Conservation (phyloP, 208 protist species). For the Naegleria lovaniensis region DNA sequence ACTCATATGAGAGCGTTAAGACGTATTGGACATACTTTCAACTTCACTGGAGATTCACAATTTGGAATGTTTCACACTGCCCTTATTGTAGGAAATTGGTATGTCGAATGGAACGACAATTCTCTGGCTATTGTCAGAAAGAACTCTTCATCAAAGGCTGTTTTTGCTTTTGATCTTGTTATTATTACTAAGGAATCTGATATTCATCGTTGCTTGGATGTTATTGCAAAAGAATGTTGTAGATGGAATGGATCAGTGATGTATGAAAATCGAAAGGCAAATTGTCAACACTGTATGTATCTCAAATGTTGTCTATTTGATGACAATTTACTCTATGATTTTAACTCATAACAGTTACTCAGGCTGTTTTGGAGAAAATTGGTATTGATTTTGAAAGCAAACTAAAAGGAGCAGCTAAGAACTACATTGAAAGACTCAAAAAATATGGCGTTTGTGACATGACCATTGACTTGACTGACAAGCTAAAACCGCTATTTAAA, state of each 20-base stretch:
- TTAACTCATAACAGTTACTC: not conserved
- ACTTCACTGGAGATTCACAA: not conserved
- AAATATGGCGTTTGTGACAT: conserved; percentile 10
- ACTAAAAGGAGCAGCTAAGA: not conserved
- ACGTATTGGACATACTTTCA: not conserved
- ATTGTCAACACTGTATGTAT: not conserved
- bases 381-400: conserved; percentile 5
- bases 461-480: not conserved
- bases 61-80: conserved; percentile 20
- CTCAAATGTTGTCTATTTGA: not conserved
- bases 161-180: not conserved
- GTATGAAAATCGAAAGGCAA: not conserved
- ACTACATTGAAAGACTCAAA: not conserved
- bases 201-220: not conserved
- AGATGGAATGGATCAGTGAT: not conserved
- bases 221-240: not conserved
- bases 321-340: not conserved
- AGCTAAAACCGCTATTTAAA: not conserved
- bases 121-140: not conserved
- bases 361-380: not conserved
- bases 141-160: not conserved
- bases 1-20: not conserved
- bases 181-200: not conserved
- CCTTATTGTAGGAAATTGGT: not conserved
- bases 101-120: conserved; percentile 17